Conservation (phyloP, 1,284 basidiomycete species). For the Rhizopogon parksii region DNA sequence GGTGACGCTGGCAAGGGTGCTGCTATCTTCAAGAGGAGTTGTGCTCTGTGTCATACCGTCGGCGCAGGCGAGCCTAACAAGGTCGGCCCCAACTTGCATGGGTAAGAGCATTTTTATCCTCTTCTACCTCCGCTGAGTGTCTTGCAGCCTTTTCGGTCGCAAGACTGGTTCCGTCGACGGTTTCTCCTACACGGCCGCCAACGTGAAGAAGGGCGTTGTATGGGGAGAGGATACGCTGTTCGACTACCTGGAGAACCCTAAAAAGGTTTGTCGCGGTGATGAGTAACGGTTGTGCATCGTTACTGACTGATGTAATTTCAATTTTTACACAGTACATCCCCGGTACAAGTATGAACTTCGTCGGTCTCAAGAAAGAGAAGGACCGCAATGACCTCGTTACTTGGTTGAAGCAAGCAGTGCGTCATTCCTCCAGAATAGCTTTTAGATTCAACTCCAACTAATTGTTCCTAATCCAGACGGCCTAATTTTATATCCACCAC, state of each 20-base stretch:
- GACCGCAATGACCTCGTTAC: constrained; percentile 89
- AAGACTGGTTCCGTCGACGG: constrained; percentile 84
- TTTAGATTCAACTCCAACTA: constrained; percentile 3
- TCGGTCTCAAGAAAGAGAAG: constrained; percentile 95
- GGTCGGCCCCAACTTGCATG: constrained; percentile 94
- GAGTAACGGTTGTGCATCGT: not conserved
- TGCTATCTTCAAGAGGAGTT: constrained; percentile 91
- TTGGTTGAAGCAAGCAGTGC: constrained; percentile 65
- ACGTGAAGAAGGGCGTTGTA: constrained; percentile 89
- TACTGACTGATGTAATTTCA: not conserved
- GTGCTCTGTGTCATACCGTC: constrained; percentile 95
- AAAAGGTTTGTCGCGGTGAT: constrained; percentile 58
- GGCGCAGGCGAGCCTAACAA: constrained; percentile 79
- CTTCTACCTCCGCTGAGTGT: constrained; percentile 13
- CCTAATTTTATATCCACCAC: constrained; percentile 20
- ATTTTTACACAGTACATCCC: constrained; percentile 69
- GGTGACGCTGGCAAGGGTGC: constrained; percentile 90
- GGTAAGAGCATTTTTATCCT: constrained; percentile 41
- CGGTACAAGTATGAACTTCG: constrained; percentile 97
- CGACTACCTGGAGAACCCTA: constrained; percentile 93
- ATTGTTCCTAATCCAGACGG: constrained; percentile 13
- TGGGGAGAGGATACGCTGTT: constrained; percentile 89
- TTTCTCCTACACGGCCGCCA: constrained; percentile 93
- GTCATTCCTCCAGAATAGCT: constrained; percentile 14
- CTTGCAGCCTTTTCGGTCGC: constrained; percentile 68